phyloP scores from a whole-genome alignment of 805 yeast species.

The Cephaloascus albidus region DNA sequence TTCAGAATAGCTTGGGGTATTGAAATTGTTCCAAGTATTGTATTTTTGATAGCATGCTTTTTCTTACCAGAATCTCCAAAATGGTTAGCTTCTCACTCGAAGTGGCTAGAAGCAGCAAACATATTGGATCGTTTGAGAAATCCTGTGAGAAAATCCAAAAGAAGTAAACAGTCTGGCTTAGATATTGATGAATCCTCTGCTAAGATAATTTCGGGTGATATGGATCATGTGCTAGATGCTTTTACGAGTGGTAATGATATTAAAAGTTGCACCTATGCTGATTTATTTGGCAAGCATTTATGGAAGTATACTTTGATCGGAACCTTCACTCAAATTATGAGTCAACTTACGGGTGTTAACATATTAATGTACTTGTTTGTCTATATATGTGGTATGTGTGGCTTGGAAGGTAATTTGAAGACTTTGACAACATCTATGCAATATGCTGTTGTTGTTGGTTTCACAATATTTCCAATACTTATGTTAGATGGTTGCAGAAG shows the following conservation, averaged over 20 bases:
- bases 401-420: slow-evolving; percentile 23
- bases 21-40: slow-evolving; percentile 17
- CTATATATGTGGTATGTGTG: slow-evolving; percentile 39
- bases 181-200: not conserved
- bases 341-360: slow-evolving; percentile 37
- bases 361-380: slow-evolving; percentile 33
- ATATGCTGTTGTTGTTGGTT: slow-evolving; percentile 27
- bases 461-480: slow-evolving; percentile 34
- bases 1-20: slow-evolving; percentile 23
- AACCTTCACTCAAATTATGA: slow-evolving; percentile 24
- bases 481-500: slow-evolving; percentile 34
- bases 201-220: slow-evolving; percentile 6
- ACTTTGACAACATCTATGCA: slow-evolving; percentile 25
- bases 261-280: slow-evolving; percentile 13
- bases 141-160: slow-evolving; percentile 4
- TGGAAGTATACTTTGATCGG: slow-evolving; percentile 28
- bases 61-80: slow-evolving; percentile 22
- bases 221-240: slow-evolving; percentile 14
- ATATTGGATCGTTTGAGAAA: slow-evolving; percentile 9
- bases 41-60: slow-evolving; percentile 14
- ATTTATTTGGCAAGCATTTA: slow-evolving; percentile 21
- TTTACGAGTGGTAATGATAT: slow-evolving; percentile 12
- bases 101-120: slow-evolving; percentile 26
- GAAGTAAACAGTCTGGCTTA: slow-evolving; percentile 2
- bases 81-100: slow-evolving; percentile 16